A percentile compares a stretch with the other conserved stretches of the same genome.
These are phyloP conservation scores for Suhomyces guaymorum DNA, from an alignment of 1,139 yeast species.

Conservation along the genomic window DNA sequence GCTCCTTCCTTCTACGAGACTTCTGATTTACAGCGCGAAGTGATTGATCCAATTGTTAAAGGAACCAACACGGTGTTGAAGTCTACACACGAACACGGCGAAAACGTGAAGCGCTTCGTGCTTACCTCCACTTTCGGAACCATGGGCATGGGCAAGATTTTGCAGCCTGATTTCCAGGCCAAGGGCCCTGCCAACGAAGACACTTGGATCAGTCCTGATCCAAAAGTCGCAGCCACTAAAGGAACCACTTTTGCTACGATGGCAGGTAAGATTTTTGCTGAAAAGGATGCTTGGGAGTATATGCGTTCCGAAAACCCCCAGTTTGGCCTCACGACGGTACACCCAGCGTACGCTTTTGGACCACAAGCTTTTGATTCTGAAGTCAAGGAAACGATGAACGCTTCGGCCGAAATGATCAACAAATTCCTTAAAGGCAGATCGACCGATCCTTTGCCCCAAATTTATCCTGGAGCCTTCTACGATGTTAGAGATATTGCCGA, in stretches of 20 bases:
- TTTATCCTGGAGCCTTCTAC: not conserved
- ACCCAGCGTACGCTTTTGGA: constrained; percentile 27
- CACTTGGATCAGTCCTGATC: not conserved
- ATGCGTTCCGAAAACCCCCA: constrained; percentile 33
- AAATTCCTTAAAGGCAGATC: constrained; percentile 14
- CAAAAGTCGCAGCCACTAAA: not conserved
- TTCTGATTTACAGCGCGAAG: not conserved
- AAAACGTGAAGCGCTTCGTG: not conserved
- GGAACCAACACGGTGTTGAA: not conserved
- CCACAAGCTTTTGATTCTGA: constrained; percentile 24
- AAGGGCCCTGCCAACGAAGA: not conserved
- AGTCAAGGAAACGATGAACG: constrained; percentile 33
- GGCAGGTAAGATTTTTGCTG: constrained; percentile 47
- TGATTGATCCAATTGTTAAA: not conserved
- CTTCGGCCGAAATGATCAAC: constrained; percentile 35
- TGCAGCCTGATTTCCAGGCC: not conserved
- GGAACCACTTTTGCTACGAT: not conserved
- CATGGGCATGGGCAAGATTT: not conserved
- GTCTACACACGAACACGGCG: not conserved
- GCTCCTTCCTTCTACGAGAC: not conserved
- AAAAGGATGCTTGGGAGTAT: constrained; percentile 41
- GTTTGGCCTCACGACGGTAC: constrained; percentile 17
- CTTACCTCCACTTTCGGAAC: not conserved
- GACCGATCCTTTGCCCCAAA: not conserved
- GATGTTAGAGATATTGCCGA: constrained; percentile 22